Percentiles rank a stretch among this genome's conserved stretches.
Evolutionary conservation across 2,329 filamentous ascomycete species (phyloP).

Genomic region (Aspergillus pseudoviridinutans): DNA sequence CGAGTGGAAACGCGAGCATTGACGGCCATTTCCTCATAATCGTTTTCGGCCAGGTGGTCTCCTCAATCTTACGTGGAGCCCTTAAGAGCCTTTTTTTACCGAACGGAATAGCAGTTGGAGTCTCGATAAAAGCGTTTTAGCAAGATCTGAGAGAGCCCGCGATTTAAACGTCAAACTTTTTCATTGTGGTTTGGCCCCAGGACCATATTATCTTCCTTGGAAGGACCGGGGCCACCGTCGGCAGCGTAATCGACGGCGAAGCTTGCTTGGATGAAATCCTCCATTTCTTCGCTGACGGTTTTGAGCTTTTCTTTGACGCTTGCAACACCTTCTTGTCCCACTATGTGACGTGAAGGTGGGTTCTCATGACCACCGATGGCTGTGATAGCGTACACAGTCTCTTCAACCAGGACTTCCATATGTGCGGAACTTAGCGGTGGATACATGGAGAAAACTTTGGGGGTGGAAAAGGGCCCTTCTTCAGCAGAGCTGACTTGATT

Average conservation of each 20-base stretch:
- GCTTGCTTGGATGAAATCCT: constrained; percentile 92
- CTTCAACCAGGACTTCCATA: constrained; percentile 70
- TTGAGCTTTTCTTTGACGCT: constrained; percentile 95
- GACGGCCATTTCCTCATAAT: too few species aligned
- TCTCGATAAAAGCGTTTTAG: not conserved
- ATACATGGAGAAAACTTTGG: constrained; percentile 63
- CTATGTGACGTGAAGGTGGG: constrained; percentile 88
- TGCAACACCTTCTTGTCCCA: constrained; percentile 80
- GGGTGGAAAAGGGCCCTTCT: constrained; percentile 34
- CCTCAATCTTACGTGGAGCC: not conserved
- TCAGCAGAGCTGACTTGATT: constrained; percentile 23
- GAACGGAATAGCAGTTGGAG: not conserved
- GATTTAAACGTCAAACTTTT: constrained; percentile 4
- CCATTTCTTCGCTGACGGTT: constrained; percentile 91
- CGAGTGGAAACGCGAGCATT: not conserved
- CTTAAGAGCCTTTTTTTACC: not conserved
- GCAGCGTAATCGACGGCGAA: constrained; percentile 65
- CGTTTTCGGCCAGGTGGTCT: too few species aligned
- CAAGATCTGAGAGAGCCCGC: not conserved
- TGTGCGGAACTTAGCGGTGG: constrained; percentile 66
- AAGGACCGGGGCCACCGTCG: constrained; percentile 22
- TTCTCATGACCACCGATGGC: constrained; percentile 96
- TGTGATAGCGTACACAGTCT: constrained; percentile 86
- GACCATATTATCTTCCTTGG: constrained; percentile 15
- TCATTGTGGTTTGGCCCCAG: constrained; percentile 14